Percentiles rank a stretch among this genome's conserved stretches.
phyloP scores from a whole-genome alignment of 129 eudicot genomes.

The Helianthus tuberosus region DNA sequence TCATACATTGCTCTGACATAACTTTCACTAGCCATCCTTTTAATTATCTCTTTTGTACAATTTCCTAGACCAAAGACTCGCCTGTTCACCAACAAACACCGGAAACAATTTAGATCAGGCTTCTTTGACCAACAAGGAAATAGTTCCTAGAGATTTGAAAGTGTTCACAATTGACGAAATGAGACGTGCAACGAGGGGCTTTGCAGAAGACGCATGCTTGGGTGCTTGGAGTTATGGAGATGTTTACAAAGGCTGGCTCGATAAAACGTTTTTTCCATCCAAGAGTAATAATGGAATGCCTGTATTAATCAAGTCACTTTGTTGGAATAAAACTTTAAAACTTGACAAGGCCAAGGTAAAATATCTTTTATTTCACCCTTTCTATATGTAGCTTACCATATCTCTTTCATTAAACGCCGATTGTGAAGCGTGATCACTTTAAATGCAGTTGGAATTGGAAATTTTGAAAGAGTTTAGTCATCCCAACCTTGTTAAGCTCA shows the following conservation, averaged over 20 bases:
- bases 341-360: conserved; percentile 12
- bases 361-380: neutral
- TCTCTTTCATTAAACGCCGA: neutral
- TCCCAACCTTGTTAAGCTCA: conserved; percentile 31
- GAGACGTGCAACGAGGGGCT: conserved; percentile 17
- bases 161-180: conserved; percentile 5
- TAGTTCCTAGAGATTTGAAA: conserved; percentile 6
- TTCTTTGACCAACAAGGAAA: conserved; percentile 8
- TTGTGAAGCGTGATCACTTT: conserved; percentile 12
- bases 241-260: conserved; percentile 23
- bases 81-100: neutral
- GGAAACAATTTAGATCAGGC: neutral
- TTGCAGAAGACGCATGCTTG: neutral
- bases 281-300: conserved; percentile 2
- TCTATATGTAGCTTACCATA: neutral
- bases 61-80: conserved; percentile 17
- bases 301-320: conserved; percentile 9
- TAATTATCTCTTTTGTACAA: neutral
- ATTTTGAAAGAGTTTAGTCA: conserved; percentile 18
- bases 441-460: conserved; percentile 28
- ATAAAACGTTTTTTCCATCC: conserved; percentile 8
- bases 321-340: neutral
- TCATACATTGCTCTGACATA: too few species aligned
- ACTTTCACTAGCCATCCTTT: neutral
- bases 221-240: neutral